Evolutionary conservation across 73 alveolate species (phyloP).

Genomic region (Blepharisma japonicum): DNA sequence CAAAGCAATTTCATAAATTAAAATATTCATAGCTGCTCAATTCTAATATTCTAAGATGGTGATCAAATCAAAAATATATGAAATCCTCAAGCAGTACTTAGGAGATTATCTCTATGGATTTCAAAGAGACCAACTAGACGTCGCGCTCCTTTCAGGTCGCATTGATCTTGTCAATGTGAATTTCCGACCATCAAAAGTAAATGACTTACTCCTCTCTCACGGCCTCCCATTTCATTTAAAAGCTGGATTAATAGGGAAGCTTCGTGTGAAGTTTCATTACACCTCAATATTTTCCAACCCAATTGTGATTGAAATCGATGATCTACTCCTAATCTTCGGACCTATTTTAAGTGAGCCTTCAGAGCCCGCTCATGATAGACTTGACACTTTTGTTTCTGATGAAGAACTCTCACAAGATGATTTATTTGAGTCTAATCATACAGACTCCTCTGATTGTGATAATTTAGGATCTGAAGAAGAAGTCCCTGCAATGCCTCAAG

Average conservation of each 20-base stretch:
- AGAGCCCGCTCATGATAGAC: too few species aligned
- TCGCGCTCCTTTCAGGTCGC: slow-evolving; percentile 40
- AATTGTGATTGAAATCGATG: slow-evolving; percentile 44
- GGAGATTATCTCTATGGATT: slow-evolving; percentile 48
- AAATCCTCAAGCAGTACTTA: neutral
- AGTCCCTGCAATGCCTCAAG: too few species aligned
- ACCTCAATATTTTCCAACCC: neutral
- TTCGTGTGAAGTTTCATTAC: slow-evolving; percentile 6
- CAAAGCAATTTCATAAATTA: too few species aligned
- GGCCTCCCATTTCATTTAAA: slow-evolving; percentile 38
- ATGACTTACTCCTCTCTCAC: slow-evolving; percentile 24
- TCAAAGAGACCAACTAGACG: slow-evolving; percentile 38
- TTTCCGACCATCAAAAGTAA: slow-evolving; percentile 41
- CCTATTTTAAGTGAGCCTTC: neutral
- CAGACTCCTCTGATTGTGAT: too few species aligned
- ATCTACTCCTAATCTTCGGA: slow-evolving; percentile 41
- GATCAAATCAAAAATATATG: slow-evolving; percentile 20
- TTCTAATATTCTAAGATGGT: neutral
- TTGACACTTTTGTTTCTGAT: too few species aligned
- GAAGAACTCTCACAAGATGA: too few species aligned
- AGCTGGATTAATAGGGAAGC: slow-evolving; percentile 39
- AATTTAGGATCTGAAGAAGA: too few species aligned
- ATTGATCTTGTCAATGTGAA: slow-evolving; percentile 33
- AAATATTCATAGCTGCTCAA: too few species aligned
- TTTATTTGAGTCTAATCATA: too few species aligned